A percentile compares a stretch with the other conserved stretches of the same genome.
These are phyloP conservation scores for Mycena pura DNA, from an alignment of 768 basidiomycete genomes.

Conservation along the genomic window DNA sequence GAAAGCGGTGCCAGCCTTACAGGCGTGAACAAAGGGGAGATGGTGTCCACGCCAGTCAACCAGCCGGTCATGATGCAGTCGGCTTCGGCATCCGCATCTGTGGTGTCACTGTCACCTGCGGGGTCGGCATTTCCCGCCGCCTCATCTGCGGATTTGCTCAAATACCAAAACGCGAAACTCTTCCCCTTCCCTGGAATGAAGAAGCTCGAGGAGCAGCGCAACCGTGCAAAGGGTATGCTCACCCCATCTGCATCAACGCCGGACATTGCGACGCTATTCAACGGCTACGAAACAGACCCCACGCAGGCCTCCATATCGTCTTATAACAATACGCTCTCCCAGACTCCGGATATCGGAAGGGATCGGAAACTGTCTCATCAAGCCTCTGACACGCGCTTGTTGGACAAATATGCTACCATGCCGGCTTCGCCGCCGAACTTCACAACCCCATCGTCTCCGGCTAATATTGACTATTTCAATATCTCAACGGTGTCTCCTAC, in stretches of 20 bases:
- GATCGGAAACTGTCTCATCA: conserved; percentile 74
- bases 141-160: conserved; percentile 71
- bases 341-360: conserved; percentile 56
- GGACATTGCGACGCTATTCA: conserved; percentile 50
- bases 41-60: conserved; percentile 44
- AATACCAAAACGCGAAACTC: conserved; percentile 80
- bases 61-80: conserved; percentile 60
- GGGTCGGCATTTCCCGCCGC: conserved; percentile 82
- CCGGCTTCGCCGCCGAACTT: conserved; percentile 46
- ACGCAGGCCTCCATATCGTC: conserved; percentile 51
- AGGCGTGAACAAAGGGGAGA: conserved; percentile 61
- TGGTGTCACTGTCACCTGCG: conserved; percentile 66
- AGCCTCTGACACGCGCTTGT: conserved; percentile 70
- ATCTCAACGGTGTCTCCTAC: conserved; percentile 45
- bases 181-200: conserved; percentile 91
- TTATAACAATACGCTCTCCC: conserved; percentile 56
- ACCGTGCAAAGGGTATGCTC: conserved; percentile 59
- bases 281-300: conserved; percentile 56
- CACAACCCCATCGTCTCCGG: conserved; percentile 51
- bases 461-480: conserved; percentile 58
- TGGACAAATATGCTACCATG: conserved; percentile 57
- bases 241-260: conserved; percentile 52
- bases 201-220: conserved; percentile 76
- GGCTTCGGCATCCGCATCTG: conserved; percentile 77
- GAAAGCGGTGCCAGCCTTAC: conserved; percentile 79